Conservation (phyloP, 371 early-diverging fungal genomes). For the Chytridium lagenaria region DNA sequence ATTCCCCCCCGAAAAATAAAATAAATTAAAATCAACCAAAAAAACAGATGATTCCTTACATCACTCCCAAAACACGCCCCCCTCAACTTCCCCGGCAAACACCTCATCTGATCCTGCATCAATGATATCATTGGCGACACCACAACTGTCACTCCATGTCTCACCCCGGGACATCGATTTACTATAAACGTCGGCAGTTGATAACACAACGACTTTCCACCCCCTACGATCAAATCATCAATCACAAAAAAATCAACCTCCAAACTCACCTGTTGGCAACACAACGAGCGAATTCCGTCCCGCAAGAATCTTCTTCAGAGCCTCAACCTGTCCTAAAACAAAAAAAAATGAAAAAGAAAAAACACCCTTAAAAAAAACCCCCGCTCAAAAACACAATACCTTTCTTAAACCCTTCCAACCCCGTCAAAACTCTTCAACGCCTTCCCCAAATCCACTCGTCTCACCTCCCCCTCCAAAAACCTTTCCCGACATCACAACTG, state of each 20-base stretch:
- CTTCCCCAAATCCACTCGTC: not conserved
- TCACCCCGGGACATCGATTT: conserved; percentile 43
- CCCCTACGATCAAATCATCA: conserved; percentile 49
- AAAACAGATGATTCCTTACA: not conserved
- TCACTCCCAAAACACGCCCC: conserved; percentile 64
- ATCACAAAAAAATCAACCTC: not conserved
- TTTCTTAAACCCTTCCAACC: not conserved
- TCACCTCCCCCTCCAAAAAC: conserved; percentile 9
- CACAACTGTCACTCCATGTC: conserved; percentile 64
- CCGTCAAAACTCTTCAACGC: not conserved
- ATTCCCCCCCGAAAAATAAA: not conserved
- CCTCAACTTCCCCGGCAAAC: conserved; percentile 65
- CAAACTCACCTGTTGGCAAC: conserved; percentile 60
- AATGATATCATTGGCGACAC: conserved; percentile 82
- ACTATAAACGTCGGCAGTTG: conserved; percentile 76
- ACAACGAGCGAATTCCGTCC: conserved; percentile 60
- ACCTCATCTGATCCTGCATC: conserved; percentile 81
- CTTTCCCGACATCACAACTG: not conserved
- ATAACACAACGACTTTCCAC: conserved; percentile 82
- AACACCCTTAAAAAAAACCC: not conserved
- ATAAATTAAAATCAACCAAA: not conserved
- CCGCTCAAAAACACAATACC: conserved; percentile 31
- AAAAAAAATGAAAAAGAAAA: not conserved
- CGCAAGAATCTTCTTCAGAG: conserved; percentile 58
- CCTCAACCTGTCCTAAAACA: conserved; percentile 47